Conservation (phyloP, 139 green algal species). For the Chlamydomonas incerta region DNA sequence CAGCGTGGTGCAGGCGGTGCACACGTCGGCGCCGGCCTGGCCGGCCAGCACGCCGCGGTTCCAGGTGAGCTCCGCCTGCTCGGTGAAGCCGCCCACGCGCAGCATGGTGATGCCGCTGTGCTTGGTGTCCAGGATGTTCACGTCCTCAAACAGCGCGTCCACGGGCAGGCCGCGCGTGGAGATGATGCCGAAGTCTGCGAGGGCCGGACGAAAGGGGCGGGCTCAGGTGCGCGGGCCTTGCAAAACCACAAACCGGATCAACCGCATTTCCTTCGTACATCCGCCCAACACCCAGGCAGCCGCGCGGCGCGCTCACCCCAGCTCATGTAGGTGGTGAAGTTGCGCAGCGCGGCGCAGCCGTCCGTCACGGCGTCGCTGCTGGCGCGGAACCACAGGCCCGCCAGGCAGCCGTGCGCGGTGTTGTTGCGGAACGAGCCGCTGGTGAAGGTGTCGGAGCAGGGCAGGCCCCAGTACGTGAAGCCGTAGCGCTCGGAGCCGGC, state of each 20-base stretch:
- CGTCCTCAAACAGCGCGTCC: constrained; percentile 43
- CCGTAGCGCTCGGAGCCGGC: constrained; percentile 65
- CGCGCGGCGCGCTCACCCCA: constrained; percentile 41
- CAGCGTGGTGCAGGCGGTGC: constrained; percentile 34
- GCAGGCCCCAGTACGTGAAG: constrained; percentile 43
- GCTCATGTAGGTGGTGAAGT: constrained; percentile 61
- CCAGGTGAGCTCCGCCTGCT: constrained; percentile 25
- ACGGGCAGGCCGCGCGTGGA: constrained; percentile 54
- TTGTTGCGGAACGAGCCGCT: constrained; percentile 55
- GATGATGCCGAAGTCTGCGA: constrained; percentile 72
- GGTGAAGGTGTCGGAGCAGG: constrained; percentile 1
- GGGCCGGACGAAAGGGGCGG: too few relatives aligned
- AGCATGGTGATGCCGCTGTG: constrained; percentile 54
- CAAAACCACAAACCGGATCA: too few relatives aligned
- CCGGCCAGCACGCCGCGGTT: constrained; percentile 49
- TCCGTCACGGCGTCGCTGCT: neutral
- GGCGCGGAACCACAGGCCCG: constrained; percentile 44
- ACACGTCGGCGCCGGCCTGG: constrained; percentile 45
- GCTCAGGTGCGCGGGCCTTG: too few relatives aligned
- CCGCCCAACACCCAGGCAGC: too few relatives aligned
- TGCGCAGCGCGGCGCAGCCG: constrained; percentile 51
- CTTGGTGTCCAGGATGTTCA: constrained; percentile 63
- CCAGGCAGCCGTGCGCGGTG: constrained; percentile 53
- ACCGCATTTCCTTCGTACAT: too few relatives aligned
- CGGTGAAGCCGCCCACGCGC: constrained; percentile 37